These are phyloP conservation scores for Dalechampia spathulata DNA, from an alignment of 441 rosid genomes.

Conservation along the genomic window DNA sequence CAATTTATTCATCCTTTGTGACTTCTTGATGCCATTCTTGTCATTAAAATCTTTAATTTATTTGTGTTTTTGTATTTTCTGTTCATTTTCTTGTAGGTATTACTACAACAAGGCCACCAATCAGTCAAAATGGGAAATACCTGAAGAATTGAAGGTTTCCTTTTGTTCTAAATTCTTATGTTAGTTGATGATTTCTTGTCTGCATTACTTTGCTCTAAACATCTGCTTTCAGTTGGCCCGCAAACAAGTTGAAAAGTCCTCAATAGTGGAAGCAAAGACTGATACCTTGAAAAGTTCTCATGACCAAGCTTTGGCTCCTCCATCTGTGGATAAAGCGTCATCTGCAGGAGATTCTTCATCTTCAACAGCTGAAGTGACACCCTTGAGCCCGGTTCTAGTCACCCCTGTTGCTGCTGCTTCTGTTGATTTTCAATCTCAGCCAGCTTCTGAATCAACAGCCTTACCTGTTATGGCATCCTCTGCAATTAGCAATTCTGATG, in stretches of 20 bases:
- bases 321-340: conserved; percentile 27
- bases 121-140: conserved; percentile 94
- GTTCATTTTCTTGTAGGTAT: conserved; percentile 44
- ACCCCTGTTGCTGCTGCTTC: conserved; percentile 44
- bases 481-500: conserved; percentile 30
- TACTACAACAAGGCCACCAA: conserved; percentile 88
- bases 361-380: conserved; percentile 29
- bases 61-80: background rate
- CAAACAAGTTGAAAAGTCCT: conserved; percentile 57
- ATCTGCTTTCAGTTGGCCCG: conserved; percentile 72
- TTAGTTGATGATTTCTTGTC: conserved; percentile 12
- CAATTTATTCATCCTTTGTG: background rate
- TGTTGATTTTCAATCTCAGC: conserved; percentile 23
- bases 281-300: conserved; percentile 27
- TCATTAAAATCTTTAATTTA: background rate
- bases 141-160: conserved; percentile 86
- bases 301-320: conserved; percentile 22
- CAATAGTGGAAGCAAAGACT: conserved; percentile 29
- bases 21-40: background rate
- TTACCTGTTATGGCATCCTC: conserved; percentile 33
- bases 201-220: conserved; percentile 6
- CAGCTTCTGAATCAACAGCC: conserved; percentile 28
- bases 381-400: conserved; percentile 53
- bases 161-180: background rate
- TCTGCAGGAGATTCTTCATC: conserved; percentile 34